phyloP scores from a whole-genome alignment of 208 protist species.

The Vickermania spadyakhi region DNA sequence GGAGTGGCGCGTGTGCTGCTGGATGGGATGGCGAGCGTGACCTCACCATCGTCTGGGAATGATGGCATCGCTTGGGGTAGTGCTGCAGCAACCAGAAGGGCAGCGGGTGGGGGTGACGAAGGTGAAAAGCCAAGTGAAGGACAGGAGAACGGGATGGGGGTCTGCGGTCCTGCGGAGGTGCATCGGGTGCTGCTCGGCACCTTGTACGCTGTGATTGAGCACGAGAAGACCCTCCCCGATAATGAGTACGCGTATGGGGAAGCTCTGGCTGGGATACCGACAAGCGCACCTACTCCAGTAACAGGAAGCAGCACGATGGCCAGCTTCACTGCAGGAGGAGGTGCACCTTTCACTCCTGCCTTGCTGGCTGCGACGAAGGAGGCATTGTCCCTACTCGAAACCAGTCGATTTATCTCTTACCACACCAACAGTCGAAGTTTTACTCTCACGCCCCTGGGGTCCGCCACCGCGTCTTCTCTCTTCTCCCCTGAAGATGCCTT shows the following conservation, averaged over 20 bases:
- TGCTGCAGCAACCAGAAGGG: not conserved
- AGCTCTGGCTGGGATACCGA: too few species aligned
- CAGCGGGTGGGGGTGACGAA: not conserved
- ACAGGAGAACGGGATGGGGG: not conserved
- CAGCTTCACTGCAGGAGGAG: not conserved
- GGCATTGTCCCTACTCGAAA: not conserved
- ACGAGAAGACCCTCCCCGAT: not conserved
- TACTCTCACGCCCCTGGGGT: slow-evolving; percentile 16
- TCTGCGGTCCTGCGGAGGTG: slow-evolving; percentile 17
- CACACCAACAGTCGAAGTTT: slow-evolving; percentile 11
- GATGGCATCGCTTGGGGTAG: too few species aligned
- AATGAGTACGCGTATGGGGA: not conserved
- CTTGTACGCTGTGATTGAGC: slow-evolving; percentile 9
- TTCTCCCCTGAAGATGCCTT: slow-evolving; percentile 28
- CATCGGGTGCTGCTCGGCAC: slow-evolving; percentile 20
- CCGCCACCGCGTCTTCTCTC: slow-evolving; percentile 14
- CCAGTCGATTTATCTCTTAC: not conserved
- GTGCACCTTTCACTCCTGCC: not conserved
- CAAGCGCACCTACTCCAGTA: not conserved
- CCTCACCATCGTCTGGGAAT: too few species aligned
- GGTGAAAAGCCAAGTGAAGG: not conserved
- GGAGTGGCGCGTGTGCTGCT: slow-evolving; percentile 9
- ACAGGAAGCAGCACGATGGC: not conserved
- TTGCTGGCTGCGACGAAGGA: not conserved
- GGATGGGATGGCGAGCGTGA: slow-evolving; percentile 14